Conservation (phyloP, 2,329 filamentous ascomycete species). For the Fusarium globosum region DNA sequence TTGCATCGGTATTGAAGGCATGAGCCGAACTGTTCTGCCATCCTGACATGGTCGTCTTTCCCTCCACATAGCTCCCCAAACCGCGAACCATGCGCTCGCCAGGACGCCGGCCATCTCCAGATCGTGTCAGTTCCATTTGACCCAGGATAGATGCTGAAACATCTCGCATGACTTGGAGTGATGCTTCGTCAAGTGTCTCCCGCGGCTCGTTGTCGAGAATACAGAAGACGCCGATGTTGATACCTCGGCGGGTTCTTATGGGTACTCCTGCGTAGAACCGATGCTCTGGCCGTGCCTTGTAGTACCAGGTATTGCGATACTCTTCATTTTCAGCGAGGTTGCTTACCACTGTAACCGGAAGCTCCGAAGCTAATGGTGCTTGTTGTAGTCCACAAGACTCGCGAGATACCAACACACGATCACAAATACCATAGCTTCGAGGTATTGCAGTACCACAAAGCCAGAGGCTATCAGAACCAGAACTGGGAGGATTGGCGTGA, state of each 20-base stretch:
- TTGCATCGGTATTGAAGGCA: conserved; percentile 2
- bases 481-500: conserved; percentile 30
- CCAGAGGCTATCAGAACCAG: conserved; percentile 36
- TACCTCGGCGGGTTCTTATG: conserved; percentile 51
- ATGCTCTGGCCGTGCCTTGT: conserved; percentile 33
- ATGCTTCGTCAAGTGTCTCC: conserved; percentile 40
- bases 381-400: neutral
- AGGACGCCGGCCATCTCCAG: conserved; percentile 43
- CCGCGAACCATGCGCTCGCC: conserved; percentile 54
- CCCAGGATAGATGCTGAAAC: conserved; percentile 50
- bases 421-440: conserved; percentile 45
- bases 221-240: conserved; percentile 56
- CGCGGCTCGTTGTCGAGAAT: conserved; percentile 41
- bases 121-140: conserved; percentile 49
- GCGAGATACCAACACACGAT: conserved; percentile 35
- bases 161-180: conserved; percentile 44
- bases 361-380: neutral
- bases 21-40: conserved; percentile 18
- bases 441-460: conserved; percentile 49
- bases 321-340: conserved; percentile 49
- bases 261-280: conserved; percentile 57
- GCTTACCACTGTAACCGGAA: conserved; percentile 50
- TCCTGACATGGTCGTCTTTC: conserved; percentile 46
- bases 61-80: conserved; percentile 53
- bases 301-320: conserved; percentile 39